A percentile compares a stretch with the other conserved stretches of the same genome.
Conservation (phyloP, 2,329 filamentous ascomycete species). For the Aureobasidium subglaciale region DNA sequence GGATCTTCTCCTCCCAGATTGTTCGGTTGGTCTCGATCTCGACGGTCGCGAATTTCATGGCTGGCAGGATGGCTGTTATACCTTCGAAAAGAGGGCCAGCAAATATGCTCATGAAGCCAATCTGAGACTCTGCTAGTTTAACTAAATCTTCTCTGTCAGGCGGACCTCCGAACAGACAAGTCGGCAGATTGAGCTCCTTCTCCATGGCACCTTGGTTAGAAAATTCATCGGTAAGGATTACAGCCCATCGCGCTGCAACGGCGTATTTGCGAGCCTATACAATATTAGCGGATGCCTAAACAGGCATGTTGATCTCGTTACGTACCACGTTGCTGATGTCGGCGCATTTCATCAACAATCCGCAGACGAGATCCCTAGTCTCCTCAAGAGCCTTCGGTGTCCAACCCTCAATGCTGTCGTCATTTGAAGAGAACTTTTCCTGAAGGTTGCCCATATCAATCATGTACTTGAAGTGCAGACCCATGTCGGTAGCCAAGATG, state of each 20-base stretch:
- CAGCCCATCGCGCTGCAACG: slow-evolving; percentile 81
- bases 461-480: slow-evolving; percentile 95
- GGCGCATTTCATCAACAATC: slow-evolving; percentile 91
- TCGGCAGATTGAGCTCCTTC: slow-evolving; percentile 74
- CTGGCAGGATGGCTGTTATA: slow-evolving; percentile 77
- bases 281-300: background rate
- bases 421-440: slow-evolving; percentile 63
- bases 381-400: slow-evolving; percentile 68
- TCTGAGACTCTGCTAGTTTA: slow-evolving; percentile 78
- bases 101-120: slow-evolving; percentile 95
- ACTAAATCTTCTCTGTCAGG: slow-evolving; percentile 75
- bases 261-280: slow-evolving; percentile 70
- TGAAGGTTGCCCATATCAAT: slow-evolving; percentile 74
- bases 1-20: slow-evolving; percentile 63
- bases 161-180: slow-evolving; percentile 72
- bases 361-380: slow-evolving; percentile 74
- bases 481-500: slow-evolving; percentile 98
- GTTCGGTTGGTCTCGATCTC: slow-evolving; percentile 72
- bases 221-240: slow-evolving; percentile 92
- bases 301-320: slow-evolving; percentile 24
- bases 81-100: slow-evolving; percentile 86
- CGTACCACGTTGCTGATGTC: slow-evolving; percentile 97
- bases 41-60: slow-evolving; percentile 74
- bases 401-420: slow-evolving; percentile 62
- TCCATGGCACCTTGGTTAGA: slow-evolving; percentile 91